phyloP scores from a whole-genome alignment of 306 rosid species.

The Rosa persica region DNA sequence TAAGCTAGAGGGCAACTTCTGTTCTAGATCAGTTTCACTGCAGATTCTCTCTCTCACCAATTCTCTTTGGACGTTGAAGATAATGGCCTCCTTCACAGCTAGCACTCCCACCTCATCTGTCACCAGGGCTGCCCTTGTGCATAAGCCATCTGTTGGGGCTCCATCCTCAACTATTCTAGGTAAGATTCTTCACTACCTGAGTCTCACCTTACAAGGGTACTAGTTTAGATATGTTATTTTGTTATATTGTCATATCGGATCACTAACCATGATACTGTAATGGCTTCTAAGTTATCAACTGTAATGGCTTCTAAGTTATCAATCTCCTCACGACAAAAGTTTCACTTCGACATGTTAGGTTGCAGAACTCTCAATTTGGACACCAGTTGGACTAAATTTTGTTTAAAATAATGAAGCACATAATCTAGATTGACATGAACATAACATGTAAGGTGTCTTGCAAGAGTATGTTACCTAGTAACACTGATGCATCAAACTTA shows the following conservation, averaged over 20 bases:
- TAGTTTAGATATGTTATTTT: neutral
- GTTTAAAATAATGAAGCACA: neutral
- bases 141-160: slow-evolving; percentile 44
- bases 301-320: neutral
- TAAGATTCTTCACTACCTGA: slow-evolving; percentile 21
- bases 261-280: neutral
- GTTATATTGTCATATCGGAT: neutral
- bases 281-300: neutral
- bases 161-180: slow-evolving; percentile 72
- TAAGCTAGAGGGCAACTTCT: neutral
- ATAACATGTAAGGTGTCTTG: neutral
- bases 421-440: neutral
- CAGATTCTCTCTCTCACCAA: slow-evolving; percentile 21
- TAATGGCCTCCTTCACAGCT: slow-evolving; percentile 81
- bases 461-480: neutral
- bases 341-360: neutral
- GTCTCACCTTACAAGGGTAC: neutral
- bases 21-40: neutral
- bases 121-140: slow-evolving; percentile 50
- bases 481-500: neutral
- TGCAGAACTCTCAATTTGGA: neutral
- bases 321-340: neutral
- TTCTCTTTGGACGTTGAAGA: slow-evolving; percentile 16
- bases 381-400: neutral
- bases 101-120: slow-evolving; percentile 48